Base-by-base conservation (phyloP, 352 stramenopile species). In the Phytophthora uliginosa region DNA sequence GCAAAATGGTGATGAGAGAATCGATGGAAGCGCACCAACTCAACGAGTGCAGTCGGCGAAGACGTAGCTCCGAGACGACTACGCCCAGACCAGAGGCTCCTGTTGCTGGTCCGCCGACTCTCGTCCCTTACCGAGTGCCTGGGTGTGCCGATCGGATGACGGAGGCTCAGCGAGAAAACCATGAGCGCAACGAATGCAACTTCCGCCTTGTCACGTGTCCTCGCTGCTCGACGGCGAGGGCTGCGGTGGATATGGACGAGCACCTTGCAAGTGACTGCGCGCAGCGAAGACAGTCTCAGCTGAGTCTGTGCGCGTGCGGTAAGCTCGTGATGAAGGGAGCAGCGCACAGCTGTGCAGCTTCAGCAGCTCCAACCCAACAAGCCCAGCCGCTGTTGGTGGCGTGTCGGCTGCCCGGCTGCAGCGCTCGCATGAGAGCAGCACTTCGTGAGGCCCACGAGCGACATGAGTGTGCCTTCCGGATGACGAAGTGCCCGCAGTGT, bases 1-100 rank as follows among this genome's bases (percentile, higher is more conserved):
- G 82, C 15, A 90, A 89, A 61, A 91, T 91, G 83, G 77, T 93
- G 53, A 72, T 85, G 40, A 82, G 74, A 20, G 77, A 81, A 34
- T 84, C 81, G 33, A 75, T 90, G 42, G 82, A 79, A 36, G 66
- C 81, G 2, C 82, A 91, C 54, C 77, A 84, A 69, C 75, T 86
- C 45, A 80, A 77, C 20, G 81, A 90, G 22, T 90, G 83, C 69
- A 60, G 81, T 74, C 74, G 82, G 79, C 53, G 36, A 40, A 31
- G 53, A 31, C 64, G 7, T 48, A 40, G n/a, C 12, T 26, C 58
- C 7, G 20, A 18, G 6, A 18, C 48, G 45, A 26, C 33, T 2
- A 4, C 62, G 10, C 7, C 33, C 20, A 38, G 12, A 17, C 47
- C 18, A 10, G 54, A 50, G 36, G n/a, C 48, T 47, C 4, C 40